Percentiles rank a stretch among this genome's conserved stretches.
Evolutionary conservation across 2,329 filamentous ascomycete genomes (phyloP).

Genomic region (Pseudogymnoascus verrucosus): DNA sequence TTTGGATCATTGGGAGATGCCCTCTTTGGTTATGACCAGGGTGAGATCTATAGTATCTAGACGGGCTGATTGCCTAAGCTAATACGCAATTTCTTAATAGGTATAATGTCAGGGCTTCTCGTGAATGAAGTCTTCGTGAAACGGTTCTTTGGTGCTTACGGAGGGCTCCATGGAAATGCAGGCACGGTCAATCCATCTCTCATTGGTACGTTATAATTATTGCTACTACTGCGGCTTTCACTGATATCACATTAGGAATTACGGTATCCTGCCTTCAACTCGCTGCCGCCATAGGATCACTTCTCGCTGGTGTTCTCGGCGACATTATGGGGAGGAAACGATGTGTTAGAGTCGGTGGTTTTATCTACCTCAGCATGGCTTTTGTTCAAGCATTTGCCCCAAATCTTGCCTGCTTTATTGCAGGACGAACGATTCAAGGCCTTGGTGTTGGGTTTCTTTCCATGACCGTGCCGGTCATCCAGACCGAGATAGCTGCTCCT

Average conservation of each 20-base stretch:
- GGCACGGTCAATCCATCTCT: slow-evolving; percentile 30
- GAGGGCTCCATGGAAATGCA: slow-evolving; percentile 30
- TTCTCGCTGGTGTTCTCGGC: slow-evolving; percentile 29
- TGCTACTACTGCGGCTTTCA: background rate
- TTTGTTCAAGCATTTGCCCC: slow-evolving; percentile 31
- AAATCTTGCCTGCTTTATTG: slow-evolving; percentile 29
- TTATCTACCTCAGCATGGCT: slow-evolving; percentile 31
- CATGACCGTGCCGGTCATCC: slow-evolving; percentile 35
- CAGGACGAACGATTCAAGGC: slow-evolving; percentile 34
- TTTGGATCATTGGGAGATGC: slow-evolving; percentile 35
- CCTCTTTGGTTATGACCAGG: slow-evolving; percentile 35
- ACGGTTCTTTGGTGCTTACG: slow-evolving; percentile 32
- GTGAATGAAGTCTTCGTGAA: slow-evolving; percentile 33
- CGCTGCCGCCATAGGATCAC: slow-evolving; percentile 29
- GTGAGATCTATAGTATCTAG: slow-evolving; percentile 17
- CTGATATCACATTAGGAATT: slow-evolving; percentile 19
- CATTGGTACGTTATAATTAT: slow-evolving; percentile 17
- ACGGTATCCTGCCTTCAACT: slow-evolving; percentile 31
- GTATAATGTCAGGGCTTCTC: slow-evolving; percentile 34
- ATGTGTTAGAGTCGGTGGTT: slow-evolving; percentile 29
- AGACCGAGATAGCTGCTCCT: slow-evolving; percentile 32
- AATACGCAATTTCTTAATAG: slow-evolving; percentile 18
- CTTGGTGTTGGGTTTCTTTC: slow-evolving; percentile 33
- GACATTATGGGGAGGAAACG: slow-evolving; percentile 32
- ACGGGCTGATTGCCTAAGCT: background rate